These are phyloP conservation scores for Colletotrichum gigasporum DNA, from an alignment of 2,329 filamentous ascomycete species.

Conservation along the genomic window DNA sequence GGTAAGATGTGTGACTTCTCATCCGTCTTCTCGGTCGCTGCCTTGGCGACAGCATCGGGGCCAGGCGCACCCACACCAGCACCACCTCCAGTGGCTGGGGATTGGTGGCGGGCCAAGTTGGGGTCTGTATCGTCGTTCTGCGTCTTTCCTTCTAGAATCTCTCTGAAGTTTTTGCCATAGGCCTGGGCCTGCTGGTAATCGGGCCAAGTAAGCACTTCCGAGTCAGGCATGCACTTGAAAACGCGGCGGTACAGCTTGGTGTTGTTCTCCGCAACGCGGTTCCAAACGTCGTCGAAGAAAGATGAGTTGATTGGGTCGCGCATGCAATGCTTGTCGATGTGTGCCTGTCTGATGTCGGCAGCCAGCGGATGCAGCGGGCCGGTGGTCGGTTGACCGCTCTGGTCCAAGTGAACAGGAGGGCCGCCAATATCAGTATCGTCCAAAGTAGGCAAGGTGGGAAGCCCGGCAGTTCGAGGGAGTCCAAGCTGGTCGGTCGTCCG, in stretches of 20 bases:
- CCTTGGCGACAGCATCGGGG: slow-evolving; percentile 48
- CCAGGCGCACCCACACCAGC: slow-evolving; percentile 55
- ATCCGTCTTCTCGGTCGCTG: slow-evolving; percentile 45
- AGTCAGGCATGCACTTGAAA: slow-evolving; percentile 97
- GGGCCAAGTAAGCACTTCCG: slow-evolving; percentile 90
- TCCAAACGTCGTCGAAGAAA: slow-evolving; percentile 92
- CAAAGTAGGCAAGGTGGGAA: slow-evolving; percentile 73
- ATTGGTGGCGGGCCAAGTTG: slow-evolving; percentile 45
- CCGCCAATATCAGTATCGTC: slow-evolving; percentile 89
- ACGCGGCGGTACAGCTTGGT: slow-evolving; percentile 93
- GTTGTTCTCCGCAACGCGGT: slow-evolving; percentile 88
- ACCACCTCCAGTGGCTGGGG: slow-evolving; percentile 43
- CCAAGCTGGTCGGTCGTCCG: slow-evolving; percentile 74
- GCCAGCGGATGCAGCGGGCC: slow-evolving; percentile 61
- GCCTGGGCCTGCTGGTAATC: slow-evolving; percentile 87
- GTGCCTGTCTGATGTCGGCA: slow-evolving; percentile 76
- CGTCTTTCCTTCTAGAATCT: slow-evolving; percentile 67
- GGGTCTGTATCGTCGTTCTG: slow-evolving; percentile 60
- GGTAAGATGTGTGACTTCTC: slow-evolving; percentile 40
- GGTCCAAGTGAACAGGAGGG: slow-evolving; percentile 68
- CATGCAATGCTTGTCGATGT: slow-evolving; percentile 93
- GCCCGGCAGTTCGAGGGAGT: slow-evolving; percentile 73
- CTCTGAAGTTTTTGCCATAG: slow-evolving; percentile 81
- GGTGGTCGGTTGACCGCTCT: slow-evolving; percentile 57
- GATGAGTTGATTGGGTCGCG: slow-evolving; percentile 82